phyloP scores from a whole-genome alignment of 805 yeast genomes.

The Kazachstania taianensis region DNA sequence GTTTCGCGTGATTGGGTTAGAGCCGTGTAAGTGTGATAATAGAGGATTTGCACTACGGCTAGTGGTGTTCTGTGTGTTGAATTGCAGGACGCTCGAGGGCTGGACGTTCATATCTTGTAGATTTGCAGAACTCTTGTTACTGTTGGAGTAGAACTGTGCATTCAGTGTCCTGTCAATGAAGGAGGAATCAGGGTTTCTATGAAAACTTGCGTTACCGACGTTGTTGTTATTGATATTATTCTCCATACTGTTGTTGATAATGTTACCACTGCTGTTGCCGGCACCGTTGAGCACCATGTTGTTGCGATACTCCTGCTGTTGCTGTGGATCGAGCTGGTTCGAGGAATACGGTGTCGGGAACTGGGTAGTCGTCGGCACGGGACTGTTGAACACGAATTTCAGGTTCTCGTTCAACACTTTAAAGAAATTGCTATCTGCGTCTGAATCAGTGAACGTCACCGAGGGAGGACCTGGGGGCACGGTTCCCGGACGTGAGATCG shows the following conservation, averaged over 20 bases:
- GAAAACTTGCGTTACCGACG: too few species aligned
- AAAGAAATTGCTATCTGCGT: slow-evolving; percentile 22
- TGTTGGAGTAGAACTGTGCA: not conserved
- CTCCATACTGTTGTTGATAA: not conserved
- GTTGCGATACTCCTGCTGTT: slow-evolving; percentile 1
- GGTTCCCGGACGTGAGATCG: not conserved
- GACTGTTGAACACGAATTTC: slow-evolving; percentile 25
- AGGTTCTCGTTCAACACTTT: slow-evolving; percentile 21
- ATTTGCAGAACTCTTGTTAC: slow-evolving; percentile 8
- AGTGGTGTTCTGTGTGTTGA: slow-evolving; percentile 2
- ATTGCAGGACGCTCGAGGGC: slow-evolving; percentile 27
- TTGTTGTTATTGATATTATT: not conserved
- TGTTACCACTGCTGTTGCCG: too few species aligned
- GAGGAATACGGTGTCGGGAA: slow-evolving; percentile 29
- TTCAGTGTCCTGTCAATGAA: slow-evolving; percentile 4
- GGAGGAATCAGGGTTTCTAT: slow-evolving; percentile 5
- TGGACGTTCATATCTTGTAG: slow-evolving; percentile 26
- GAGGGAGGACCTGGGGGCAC: not conserved
- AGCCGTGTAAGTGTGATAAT: too few species aligned
- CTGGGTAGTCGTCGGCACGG: slow-evolving; percentile 24
- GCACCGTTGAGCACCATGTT: too few species aligned
- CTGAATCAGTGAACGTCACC: not conserved
- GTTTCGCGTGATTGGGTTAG: too few species aligned
- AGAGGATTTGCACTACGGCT: too few species aligned
- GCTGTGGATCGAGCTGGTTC: slow-evolving; percentile 1